Percentiles rank a stretch among this genome's conserved stretches.
Conservation (phyloP, 78 protist species). For the Dictyostelium brefeldianum region DNA sequence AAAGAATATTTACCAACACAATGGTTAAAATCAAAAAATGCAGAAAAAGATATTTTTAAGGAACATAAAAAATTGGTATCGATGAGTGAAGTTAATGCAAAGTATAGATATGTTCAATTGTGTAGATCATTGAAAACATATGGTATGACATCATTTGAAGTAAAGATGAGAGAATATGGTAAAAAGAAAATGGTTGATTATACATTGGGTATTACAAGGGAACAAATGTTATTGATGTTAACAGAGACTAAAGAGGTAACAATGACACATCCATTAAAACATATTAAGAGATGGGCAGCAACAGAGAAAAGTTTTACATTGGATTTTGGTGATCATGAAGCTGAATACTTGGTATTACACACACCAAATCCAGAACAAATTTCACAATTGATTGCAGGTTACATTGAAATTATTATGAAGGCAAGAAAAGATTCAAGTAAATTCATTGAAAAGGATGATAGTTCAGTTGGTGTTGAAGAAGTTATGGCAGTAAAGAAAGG, state of each 20-base stretch:
- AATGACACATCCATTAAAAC: conserved; percentile 66
- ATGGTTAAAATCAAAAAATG: conserved; percentile 59
- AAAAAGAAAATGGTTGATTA: conserved; percentile 60
- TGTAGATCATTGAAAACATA: conserved; percentile 85
- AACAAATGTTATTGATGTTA: conserved; percentile 57
- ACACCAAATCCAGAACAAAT: conserved; percentile 76
- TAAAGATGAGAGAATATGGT: conserved; percentile 20
- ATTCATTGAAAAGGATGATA: conserved; percentile 21
- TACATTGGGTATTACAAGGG: conserved; percentile 84
- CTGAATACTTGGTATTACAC: conserved; percentile 63
- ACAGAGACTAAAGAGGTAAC: conserved; percentile 76
- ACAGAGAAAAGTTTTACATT: conserved; percentile 71
- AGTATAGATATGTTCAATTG: conserved; percentile 85
- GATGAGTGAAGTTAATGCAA: conserved; percentile 80
- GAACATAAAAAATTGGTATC: conserved; percentile 78
- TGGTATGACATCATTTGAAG: conserved; percentile 79
- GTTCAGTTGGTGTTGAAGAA: conserved; percentile 44
- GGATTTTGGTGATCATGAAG: conserved; percentile 89
- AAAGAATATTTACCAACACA: conserved; percentile 80
- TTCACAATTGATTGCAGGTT: conserved; percentile 79
- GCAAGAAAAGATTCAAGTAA: conserved; percentile 53
- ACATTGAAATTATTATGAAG: conserved; percentile 84
- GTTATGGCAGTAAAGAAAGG: conserved; percentile 60
- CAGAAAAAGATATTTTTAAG: conserved; percentile 74
- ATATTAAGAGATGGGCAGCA: conserved; percentile 87